Conservation (phyloP, 1,284 basidiomycete genomes). For the Ustilago loliicola region DNA sequence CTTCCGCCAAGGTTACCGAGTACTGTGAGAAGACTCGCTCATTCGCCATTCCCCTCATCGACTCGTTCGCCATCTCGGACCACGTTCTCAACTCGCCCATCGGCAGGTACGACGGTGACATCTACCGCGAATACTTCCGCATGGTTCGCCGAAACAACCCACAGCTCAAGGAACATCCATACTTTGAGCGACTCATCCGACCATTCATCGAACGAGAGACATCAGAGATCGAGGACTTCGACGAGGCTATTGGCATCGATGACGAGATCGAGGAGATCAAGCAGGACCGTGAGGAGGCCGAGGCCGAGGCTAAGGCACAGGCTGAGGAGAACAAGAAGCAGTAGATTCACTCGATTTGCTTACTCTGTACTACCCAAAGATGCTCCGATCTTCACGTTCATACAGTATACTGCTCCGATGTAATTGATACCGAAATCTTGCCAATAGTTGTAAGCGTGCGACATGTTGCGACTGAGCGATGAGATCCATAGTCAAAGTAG, state of each 20-base stretch:
- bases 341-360: neutral
- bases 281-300: slow-evolving; percentile 66
- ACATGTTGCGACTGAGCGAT: no score
- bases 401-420: neutral
- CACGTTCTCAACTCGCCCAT: slow-evolving; percentile 76
- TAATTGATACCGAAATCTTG: slow-evolving; percentile 6
- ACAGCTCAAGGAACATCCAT: slow-evolving; percentile 72
- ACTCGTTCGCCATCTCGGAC: slow-evolving; percentile 74
- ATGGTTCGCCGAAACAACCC: slow-evolving; percentile 68
- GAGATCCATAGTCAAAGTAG: no score
- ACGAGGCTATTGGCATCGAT: slow-evolving; percentile 72
- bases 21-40: slow-evolving; percentile 73
- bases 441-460: no score
- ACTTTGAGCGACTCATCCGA: slow-evolving; percentile 75
- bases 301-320: slow-evolving; percentile 51
- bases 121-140: slow-evolving; percentile 67
- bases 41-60: slow-evolving; percentile 73
- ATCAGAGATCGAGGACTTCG: slow-evolving; percentile 71
- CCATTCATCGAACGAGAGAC: slow-evolving; percentile 73
- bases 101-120: slow-evolving; percentile 69
- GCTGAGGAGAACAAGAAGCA: slow-evolving; percentile 37
- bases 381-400: neutral
- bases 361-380: neutral
- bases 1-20: slow-evolving; percentile 72
- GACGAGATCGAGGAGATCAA: slow-evolving; percentile 72